Evolutionary conservation across 257 asterid species (phyloP).

Genomic region (Lithospermum erythrorhizon): DNA sequence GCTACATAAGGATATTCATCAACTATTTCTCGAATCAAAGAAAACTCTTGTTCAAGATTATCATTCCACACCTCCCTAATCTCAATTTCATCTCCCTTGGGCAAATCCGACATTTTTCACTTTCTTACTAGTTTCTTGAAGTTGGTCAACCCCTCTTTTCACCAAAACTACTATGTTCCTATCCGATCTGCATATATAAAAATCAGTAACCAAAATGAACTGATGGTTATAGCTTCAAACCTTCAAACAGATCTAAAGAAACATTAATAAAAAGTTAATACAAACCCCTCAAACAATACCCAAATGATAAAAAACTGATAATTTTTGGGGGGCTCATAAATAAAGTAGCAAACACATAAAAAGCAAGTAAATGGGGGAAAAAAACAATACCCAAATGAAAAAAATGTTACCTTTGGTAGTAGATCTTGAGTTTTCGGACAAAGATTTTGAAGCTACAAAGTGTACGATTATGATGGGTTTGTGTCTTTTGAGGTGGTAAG

Average conservation of each 20-base stretch:
- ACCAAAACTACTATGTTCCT: neutral
- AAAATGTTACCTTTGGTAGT: neutral
- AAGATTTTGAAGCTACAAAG: neutral
- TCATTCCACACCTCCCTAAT: neutral
- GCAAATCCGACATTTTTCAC: neutral
- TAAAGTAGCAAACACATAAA: no score
- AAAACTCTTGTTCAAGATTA: neutral
- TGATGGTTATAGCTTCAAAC: no score
- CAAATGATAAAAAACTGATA: neutral
- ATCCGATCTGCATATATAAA: neutral
- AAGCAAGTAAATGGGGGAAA: no score
- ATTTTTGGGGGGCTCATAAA: no score
- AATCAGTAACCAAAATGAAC: no score
- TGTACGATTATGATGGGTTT: neutral
- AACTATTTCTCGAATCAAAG: neutral
- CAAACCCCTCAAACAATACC: neutral
- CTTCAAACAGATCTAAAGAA: no score
- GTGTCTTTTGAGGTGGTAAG: neutral
- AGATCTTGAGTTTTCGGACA: neutral
- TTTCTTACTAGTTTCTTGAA: no score
- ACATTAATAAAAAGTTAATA: neutral
- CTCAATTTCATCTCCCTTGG: neutral
- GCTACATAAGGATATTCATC: neutral
- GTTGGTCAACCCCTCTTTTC: neutral
- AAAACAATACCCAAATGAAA: neutral